These are phyloP conservation scores for Fonsecaea multimorphosa DNA, from an alignment of 2,329 filamentous ascomycete genomes.

Conservation along the genomic window DNA sequence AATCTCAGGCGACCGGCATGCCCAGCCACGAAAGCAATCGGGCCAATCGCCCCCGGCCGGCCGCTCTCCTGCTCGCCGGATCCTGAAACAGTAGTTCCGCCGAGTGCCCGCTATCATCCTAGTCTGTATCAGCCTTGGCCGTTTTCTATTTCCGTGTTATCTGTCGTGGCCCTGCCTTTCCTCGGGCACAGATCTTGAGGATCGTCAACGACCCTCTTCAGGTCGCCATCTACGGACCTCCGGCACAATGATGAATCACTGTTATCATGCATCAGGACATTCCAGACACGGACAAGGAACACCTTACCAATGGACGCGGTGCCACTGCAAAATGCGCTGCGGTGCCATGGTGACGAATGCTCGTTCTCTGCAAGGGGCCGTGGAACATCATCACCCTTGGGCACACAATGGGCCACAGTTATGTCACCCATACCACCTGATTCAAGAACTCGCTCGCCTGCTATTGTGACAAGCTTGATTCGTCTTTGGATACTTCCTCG, in stretches of 20 bases:
- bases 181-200: not conserved
- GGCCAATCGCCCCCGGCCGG: conserved; percentile 4
- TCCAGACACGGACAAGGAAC: not conserved
- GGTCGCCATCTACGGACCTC: not conserved
- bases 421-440: not conserved
- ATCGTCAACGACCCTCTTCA: not conserved
- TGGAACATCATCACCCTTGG: conserved; percentile 12
- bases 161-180: not conserved
- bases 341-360: not conserved
- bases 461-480: conserved; percentile 27
- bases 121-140: conserved; percentile 2
- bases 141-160: not conserved
- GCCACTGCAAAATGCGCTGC: not conserved
- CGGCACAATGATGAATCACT: not conserved
- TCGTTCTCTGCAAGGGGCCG: conserved; percentile 26
- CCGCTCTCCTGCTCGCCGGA: not conserved
- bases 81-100: conserved; percentile 13
- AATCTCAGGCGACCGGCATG: conserved; percentile 7
- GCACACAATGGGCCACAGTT: not conserved
- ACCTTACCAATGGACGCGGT: not conserved
- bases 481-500: conserved; percentile 28
- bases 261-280: not conserved
- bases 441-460: not conserved
- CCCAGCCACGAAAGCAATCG: not conserved
- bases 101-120: not conserved